A percentile compares a stretch with the other conserved stretches of the same genome.
phyloP scores from a whole-genome alignment of 305 asterid genomes.

The Fraxinus latifolia region DNA sequence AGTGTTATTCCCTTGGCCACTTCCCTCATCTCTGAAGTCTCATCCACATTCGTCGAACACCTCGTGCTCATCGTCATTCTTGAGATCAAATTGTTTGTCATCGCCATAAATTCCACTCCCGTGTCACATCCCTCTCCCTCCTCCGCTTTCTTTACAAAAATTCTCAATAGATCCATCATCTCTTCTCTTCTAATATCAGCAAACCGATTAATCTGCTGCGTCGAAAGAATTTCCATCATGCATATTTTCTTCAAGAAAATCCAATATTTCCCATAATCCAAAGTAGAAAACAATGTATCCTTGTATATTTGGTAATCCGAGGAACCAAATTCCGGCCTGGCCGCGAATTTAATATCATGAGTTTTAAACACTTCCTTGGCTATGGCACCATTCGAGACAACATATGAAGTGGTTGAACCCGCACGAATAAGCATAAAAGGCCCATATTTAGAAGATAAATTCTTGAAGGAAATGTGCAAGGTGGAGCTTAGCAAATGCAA shows the following conservation, averaged over 20 bases:
- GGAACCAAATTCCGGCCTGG: slow-evolving; percentile 23
- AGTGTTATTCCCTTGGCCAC: slow-evolving; percentile 14
- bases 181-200: slow-evolving; percentile 24
- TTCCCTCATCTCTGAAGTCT: slow-evolving; percentile 39
- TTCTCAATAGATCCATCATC: slow-evolving; percentile 6
- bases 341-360: slow-evolving; percentile 18
- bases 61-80: slow-evolving; percentile 44
- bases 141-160: neutral
- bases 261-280: slow-evolving; percentile 28
- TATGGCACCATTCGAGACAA: slow-evolving; percentile 11
- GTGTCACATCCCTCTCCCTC: neutral
- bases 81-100: slow-evolving; percentile 39
- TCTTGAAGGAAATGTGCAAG: slow-evolving; percentile 21
- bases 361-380: slow-evolving; percentile 20
- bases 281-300: slow-evolving; percentile 18
- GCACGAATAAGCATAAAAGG: slow-evolving; percentile 19
- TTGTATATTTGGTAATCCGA: slow-evolving; percentile 18
- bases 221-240: slow-evolving; percentile 27
- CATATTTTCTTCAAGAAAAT: slow-evolving; percentile 32
- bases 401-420: slow-evolving; percentile 1
- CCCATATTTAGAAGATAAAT: slow-evolving; percentile 17
- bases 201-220: slow-evolving; percentile 12
- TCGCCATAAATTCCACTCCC: slow-evolving; percentile 15
- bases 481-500: slow-evolving; percentile 21
- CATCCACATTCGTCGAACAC: slow-evolving; percentile 35